A percentile compares a stretch with the other conserved stretches of the same genome.
phyloP scores from a whole-genome alignment of 768 basidiomycete genomes.

The Dendrothele bispora region DNA sequence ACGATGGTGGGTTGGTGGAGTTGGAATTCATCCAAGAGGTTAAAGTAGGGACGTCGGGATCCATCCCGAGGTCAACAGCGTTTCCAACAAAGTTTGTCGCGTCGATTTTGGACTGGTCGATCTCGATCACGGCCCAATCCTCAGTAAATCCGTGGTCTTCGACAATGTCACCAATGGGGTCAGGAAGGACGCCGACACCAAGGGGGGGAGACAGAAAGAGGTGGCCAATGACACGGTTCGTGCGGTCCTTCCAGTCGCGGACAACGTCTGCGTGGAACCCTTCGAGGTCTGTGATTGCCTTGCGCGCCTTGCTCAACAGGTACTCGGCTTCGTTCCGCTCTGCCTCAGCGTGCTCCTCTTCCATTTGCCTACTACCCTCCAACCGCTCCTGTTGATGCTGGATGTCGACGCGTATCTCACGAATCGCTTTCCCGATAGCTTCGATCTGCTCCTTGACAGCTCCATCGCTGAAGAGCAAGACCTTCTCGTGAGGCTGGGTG shows the following conservation, averaged over 20 bases:
- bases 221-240: neutral
- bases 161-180: neutral
- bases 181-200: slow-evolving; percentile 10
- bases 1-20: neutral
- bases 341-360: neutral
- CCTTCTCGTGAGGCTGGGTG: slow-evolving; percentile 9
- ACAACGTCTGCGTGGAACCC: slow-evolving; percentile 6
- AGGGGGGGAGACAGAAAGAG: neutral
- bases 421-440: neutral
- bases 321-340: neutral
- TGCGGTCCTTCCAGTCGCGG: neutral
- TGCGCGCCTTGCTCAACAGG: neutral
- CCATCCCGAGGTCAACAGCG: slow-evolving; percentile 13
- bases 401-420: neutral
- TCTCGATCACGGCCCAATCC: slow-evolving; percentile 4
- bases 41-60: neutral
- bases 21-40: slow-evolving; percentile 1
- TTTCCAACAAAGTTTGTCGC: slow-evolving; percentile 11
- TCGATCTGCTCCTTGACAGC: slow-evolving; percentile 2
- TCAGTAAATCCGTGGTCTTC: slow-evolving; percentile 6
- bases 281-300: neutral
- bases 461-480: slow-evolving; percentile 13
- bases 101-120: slow-evolving; percentile 8
- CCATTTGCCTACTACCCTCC: neutral
- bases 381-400: neutral